Conservation (phyloP, 1,139 yeast genomes). For the Debaryomycetaceae sp. region DNA sequence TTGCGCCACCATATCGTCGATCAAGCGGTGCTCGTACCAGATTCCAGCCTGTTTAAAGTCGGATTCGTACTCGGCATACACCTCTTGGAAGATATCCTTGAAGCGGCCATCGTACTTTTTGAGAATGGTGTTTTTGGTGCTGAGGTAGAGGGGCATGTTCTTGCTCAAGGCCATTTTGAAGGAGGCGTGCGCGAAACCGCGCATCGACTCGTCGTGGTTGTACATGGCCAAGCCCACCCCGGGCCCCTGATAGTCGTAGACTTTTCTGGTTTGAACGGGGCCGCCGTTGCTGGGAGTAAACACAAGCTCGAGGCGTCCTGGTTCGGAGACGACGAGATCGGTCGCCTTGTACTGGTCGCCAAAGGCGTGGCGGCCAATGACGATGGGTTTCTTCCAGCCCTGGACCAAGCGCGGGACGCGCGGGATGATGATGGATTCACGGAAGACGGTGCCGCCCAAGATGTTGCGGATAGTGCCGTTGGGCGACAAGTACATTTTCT, state of each 20-base stretch:
- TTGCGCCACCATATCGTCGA: constrained; percentile 98
- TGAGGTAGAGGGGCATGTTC: constrained; percentile 67
- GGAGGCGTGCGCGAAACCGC: constrained; percentile 85
- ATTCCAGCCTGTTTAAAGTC: constrained; percentile 68
- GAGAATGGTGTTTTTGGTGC: constrained; percentile 90
- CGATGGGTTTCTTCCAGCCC: constrained; percentile 89
- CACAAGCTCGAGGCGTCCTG: constrained; percentile 70
- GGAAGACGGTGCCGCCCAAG: constrained; percentile 90
- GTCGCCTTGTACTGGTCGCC: constrained; percentile 97
- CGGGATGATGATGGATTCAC: constrained; percentile 91
- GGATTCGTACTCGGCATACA: constrained; percentile 65
- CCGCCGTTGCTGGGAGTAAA: constrained; percentile 70
- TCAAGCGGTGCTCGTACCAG: constrained; percentile 93
- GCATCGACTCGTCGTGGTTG: constrained; percentile 85
- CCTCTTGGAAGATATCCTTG: constrained; percentile 81
- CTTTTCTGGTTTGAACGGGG: constrained; percentile 42
- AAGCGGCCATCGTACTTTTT: constrained; percentile 90
- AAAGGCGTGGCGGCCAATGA: constrained; percentile 94
- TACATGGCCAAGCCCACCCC: constrained; percentile 94
- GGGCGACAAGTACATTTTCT: constrained; percentile 96
- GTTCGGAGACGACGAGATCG: constrained; percentile 65
- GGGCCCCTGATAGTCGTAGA: constrained; percentile 60
- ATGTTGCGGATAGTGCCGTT: constrained; percentile 94
- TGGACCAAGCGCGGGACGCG: constrained; percentile 84
- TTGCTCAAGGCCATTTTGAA: constrained; percentile 78